phyloP scores from a whole-genome alignment of 306 rosid genomes.

The Cajanus cajan region DNA sequence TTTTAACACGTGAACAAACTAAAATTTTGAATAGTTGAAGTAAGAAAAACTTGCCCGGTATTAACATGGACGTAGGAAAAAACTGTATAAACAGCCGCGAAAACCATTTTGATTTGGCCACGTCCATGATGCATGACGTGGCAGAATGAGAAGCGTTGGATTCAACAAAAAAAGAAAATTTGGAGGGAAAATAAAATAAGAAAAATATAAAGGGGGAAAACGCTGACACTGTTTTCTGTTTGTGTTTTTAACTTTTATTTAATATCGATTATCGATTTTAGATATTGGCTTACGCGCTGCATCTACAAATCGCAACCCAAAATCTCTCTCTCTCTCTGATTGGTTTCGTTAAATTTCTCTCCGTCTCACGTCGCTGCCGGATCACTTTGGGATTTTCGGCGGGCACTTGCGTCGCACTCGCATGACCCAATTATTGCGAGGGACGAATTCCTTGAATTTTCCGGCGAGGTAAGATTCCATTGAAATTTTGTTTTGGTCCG shows the following conservation, averaged over 20 bases:
- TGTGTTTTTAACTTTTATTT: not conserved
- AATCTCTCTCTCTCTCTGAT: not conserved
- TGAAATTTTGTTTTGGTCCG: conserved; percentile 35
- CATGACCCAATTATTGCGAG: conserved; percentile 6
- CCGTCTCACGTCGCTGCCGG: not conserved
- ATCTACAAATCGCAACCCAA: conserved; percentile 27
- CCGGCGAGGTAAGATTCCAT: conserved; percentile 57
- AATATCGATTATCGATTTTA: not conserved
- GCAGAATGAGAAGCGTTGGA: not conserved
- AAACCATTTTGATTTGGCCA: not conserved
- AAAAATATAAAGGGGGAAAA: not conserved
- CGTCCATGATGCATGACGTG: not conserved
- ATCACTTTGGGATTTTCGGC: conserved; percentile 25
- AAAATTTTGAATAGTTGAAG: too few species aligned
- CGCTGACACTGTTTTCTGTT: not conserved
- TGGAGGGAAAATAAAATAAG: conserved; percentile 29
- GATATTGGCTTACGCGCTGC: not conserved
- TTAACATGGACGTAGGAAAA: not conserved
- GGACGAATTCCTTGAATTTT: conserved; percentile 32
- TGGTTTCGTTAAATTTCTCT: not conserved
- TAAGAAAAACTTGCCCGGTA: too few species aligned
- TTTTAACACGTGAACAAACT: too few species aligned
- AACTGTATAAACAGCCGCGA: conserved; percentile 28
- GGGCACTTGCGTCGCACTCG: conserved; percentile 26
- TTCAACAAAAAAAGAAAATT: not conserved